Evolutionary conservation across 1,284 basidiomycete genomes (phyloP).

Genomic region (Serendipita sp.): DNA sequence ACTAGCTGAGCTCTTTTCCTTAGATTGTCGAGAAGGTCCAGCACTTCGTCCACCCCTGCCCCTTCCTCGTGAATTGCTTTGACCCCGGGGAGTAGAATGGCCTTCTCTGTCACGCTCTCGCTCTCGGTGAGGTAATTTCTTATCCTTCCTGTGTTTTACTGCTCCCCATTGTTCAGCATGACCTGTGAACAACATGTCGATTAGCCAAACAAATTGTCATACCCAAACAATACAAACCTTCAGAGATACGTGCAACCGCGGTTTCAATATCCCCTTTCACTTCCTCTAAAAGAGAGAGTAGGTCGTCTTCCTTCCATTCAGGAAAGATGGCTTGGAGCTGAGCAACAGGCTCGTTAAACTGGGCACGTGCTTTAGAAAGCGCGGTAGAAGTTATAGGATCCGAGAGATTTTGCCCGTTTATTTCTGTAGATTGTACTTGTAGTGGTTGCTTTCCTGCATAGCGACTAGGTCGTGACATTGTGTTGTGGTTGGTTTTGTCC

Average conservation of each 20-base stretch:
- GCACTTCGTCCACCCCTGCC: constrained; percentile 43
- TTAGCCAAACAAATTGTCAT: constrained; percentile 5
- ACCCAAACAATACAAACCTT: constrained; percentile 38
- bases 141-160: constrained; percentile 79
- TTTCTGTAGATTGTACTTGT: background rate
- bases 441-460: background rate
- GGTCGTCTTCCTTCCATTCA: constrained; percentile 28
- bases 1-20: background rate
- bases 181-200: constrained; percentile 31
- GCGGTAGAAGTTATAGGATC: background rate
- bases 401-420: background rate
- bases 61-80: constrained; percentile 44
- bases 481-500: background rate
- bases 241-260: constrained; percentile 63
- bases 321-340: constrained; percentile 5
- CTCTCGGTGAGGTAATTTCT: constrained; percentile 33
- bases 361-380: background rate
- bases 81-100: constrained; percentile 19
- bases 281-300: constrained; percentile 61
- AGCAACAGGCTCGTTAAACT: background rate
- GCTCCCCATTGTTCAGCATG: constrained; percentile 73
- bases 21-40: background rate
- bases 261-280: constrained; percentile 59
- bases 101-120: background rate
- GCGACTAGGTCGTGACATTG: constrained; percentile 1